Base-by-base conservation (phyloP, 345 rosid genomes). In the Brassica cretica region DNA sequence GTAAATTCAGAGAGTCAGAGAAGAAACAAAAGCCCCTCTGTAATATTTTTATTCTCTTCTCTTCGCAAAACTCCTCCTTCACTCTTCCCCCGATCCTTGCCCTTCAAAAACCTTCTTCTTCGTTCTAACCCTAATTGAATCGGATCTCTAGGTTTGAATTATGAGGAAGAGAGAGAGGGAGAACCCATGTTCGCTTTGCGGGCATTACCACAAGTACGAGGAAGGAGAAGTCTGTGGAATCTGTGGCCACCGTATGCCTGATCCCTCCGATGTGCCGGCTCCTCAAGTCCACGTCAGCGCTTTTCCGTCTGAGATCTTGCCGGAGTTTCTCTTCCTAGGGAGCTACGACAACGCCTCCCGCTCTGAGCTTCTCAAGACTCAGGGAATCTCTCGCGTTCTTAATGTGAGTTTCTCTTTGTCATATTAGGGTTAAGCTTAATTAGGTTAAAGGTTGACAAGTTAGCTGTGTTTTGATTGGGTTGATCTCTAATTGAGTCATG, bases 91-190 rank as follows among this genome's bases (percentile, higher is more conserved):
- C 74, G 51, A 56, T 33, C 60, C 74, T 2, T 33, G 14, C 16
- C 27, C 11, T 70, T 3, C 30, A 58, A 58, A 3, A 11, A 35
- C 37, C 14, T 37, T 37, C 51, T 6, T 4, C 27, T 16, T 15
- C 49, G 21, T 21, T 2, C 21, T 3, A 51, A 53, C 73, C 73
- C 64, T 70, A 70, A 70, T 49, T n/a, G 56, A 35, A 67, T 24
- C 71, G 58, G 71, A 67, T 67, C 71, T 66, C 8, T 24, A 53
- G 70, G 46, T 24, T 66, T 4, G 2, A 14, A 66, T 27, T 24
- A 93, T 93, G 99, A 91, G 97, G 90, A 95, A 95, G 89, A 87
- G 99, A 81, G 99, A 93, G 79, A 87, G 99, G 73, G 99, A 95
- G 76, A 95, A 95, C 79, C 99, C 99, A 2, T 95, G 99, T 66